Evolutionary conservation across 2,329 filamentous ascomycete genomes (phyloP), one percentile per base, ranked within the genome.

Genomic region (Torrubiellomyces zombiae): DNA sequence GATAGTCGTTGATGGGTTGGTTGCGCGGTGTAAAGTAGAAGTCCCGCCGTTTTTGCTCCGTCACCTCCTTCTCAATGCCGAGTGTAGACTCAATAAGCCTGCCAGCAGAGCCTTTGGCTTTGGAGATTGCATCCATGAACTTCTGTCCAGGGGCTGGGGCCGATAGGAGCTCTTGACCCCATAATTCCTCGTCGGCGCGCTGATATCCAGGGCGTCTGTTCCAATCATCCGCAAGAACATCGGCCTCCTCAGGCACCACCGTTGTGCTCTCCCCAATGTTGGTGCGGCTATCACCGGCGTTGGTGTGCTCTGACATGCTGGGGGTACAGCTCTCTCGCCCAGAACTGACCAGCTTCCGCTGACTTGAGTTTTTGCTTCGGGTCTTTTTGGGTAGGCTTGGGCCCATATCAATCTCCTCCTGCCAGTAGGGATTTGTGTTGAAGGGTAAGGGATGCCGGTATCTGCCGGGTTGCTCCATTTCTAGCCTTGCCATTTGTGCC

Each of bases 371-470:
- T 52, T 63, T 70, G 51, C 50, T 67, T 35, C 43, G 53, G 29
- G 63, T 52, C 47, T 74, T 64, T 40, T 74, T 74, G 16, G 73
- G 74, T 18, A 78, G 63, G 3, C 68, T 71, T 3, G 85, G 85
- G 0, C 85, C 85, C 52, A 85, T 64, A 33, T 60, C 62, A 36
- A 94, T 91, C 50, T 94, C 85, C 43, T 89, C 78, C 16, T 66
- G 59, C 85, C 85, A 94, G 51, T 80, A 81, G 9, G 76, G 75
- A 41, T 94, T 94, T 15, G 82, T 92, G 41, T 74, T 75, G 39
- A 82, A 89, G 1, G 82, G 79, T 21, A 72, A 69, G 2, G 77
- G 83, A 40, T 94, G 83, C 25, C 71, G 63, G 48, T 92, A 89
- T 8, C 71, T 50, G 20, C 67, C 69, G 0, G 80, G 79, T 44